These are phyloP conservation scores for Colletotrichum musae DNA, from an alignment of 2,329 filamentous ascomycete genomes.

Conservation along the genomic window DNA sequence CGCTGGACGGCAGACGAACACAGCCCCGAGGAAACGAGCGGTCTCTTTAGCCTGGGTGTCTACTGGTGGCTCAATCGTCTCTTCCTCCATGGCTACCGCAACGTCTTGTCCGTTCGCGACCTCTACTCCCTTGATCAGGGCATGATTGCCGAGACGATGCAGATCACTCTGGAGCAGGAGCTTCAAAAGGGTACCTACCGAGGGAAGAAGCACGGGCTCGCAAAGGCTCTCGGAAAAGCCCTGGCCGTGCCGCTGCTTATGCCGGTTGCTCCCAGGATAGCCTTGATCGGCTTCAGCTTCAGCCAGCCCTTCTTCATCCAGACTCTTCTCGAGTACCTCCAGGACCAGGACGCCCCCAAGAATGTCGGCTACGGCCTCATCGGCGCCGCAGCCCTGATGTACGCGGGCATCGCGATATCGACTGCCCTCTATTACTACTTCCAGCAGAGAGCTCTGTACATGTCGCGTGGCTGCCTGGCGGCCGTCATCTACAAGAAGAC, in stretches of 20 bases:
- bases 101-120: conserved; percentile 50
- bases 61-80: conserved; percentile 55
- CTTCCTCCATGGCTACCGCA: conserved; percentile 51
- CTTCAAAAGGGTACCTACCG: conserved; percentile 34
- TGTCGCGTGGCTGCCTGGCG: conserved; percentile 49
- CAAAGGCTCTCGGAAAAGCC: conserved; percentile 47
- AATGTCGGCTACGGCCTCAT: conserved; percentile 51
- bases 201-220: conserved; percentile 46
- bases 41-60: conserved; percentile 49
- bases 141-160: conserved; percentile 45
- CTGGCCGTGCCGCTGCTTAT: conserved; percentile 51
- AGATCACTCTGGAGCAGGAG: conserved; percentile 38
- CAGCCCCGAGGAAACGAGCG: conserved; percentile 56
- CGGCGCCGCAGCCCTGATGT: conserved; percentile 50
- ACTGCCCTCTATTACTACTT: conserved; percentile 52
- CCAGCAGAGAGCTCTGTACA: conserved; percentile 47
- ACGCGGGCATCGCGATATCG: conserved; percentile 52
- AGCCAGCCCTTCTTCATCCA: conserved; percentile 61
- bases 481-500: conserved; percentile 51
- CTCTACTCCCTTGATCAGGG: conserved; percentile 50
- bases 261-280: conserved; percentile 54
- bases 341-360: conserved; percentile 44
- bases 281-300: conserved; percentile 57
- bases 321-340: conserved; percentile 52
- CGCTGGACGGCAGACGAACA: conserved; percentile 55